phyloP scores from a whole-genome alignment of 1,284 basidiomycete species.

The Fistulina hepatica region DNA sequence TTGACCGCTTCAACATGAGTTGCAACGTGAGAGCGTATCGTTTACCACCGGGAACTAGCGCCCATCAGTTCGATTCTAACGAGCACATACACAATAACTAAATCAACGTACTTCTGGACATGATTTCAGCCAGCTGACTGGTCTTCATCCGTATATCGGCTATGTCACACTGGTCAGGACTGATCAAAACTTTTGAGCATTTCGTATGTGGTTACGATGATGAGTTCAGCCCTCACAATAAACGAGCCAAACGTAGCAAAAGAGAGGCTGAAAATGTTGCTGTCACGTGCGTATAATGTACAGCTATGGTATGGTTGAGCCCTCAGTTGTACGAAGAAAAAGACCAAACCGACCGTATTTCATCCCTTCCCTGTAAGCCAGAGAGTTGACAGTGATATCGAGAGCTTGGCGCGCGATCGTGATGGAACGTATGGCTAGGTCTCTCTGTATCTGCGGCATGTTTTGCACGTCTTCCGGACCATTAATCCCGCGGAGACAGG shows the following conservation, averaged over 20 bases:
- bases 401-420: slow-evolving; percentile 57
- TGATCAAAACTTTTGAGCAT: slow-evolving; percentile 20
- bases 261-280: slow-evolving; percentile 89
- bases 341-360: slow-evolving; percentile 56
- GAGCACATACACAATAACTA: slow-evolving; percentile 5
- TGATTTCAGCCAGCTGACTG: slow-evolving; percentile 62
- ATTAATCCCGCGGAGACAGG: slow-evolving; percentile 64
- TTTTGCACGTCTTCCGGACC: slow-evolving; percentile 67
- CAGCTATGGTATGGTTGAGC: slow-evolving; percentile 40
- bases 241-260: slow-evolving; percentile 70
- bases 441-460: slow-evolving; percentile 59
- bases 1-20: slow-evolving; percentile 75
- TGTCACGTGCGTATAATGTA: slow-evolving; percentile 83
- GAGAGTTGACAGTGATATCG: slow-evolving; percentile 66
- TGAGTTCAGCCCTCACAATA: slow-evolving; percentile 51
- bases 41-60: slow-evolving; percentile 65
- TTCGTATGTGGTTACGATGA: neutral
- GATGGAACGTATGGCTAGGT: slow-evolving; percentile 63
- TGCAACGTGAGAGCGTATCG: slow-evolving; percentile 82
- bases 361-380: slow-evolving; percentile 79
- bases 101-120: slow-evolving; percentile 57
- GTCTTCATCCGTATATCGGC: slow-evolving; percentile 67
- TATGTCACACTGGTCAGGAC: slow-evolving; percentile 76
- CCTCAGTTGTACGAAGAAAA: slow-evolving; percentile 7
- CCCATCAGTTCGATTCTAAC: slow-evolving; percentile 9